Percentiles rank a stretch among this genome's conserved stretches.
These are phyloP conservation scores for Fusarium brachygibbosum DNA, from an alignment of 2,329 filamentous ascomycete species.

Conservation along the genomic window DNA sequence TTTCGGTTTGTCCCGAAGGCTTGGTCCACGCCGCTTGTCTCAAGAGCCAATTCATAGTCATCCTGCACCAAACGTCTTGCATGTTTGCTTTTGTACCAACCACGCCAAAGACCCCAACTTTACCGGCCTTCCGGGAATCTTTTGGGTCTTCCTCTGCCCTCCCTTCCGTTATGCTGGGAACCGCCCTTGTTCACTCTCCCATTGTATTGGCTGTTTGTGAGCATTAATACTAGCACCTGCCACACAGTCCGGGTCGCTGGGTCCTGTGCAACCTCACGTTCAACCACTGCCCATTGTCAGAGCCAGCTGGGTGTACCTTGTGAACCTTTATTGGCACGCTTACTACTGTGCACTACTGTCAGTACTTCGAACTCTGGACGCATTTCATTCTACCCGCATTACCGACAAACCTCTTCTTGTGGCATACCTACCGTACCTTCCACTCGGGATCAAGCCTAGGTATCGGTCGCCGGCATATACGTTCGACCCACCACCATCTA, in stretches of 20 bases:
- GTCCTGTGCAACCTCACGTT: conserved; percentile 21
- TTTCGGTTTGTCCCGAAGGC: conserved; percentile 42
- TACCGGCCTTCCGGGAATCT: conserved; percentile 39
- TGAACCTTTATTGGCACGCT: conserved; percentile 14
- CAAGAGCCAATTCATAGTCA: conserved; percentile 15
- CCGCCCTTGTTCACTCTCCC: conserved; percentile 25
- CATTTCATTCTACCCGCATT: conserved; percentile 19
- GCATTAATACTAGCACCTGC: conserved; percentile 35
- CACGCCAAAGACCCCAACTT: conserved; percentile 23
- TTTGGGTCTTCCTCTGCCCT: conserved; percentile 40
- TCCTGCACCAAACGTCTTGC: conserved; percentile 26
- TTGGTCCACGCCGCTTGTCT: conserved; percentile 27
- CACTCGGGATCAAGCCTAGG: conserved; percentile 37
- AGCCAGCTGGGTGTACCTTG: conserved; percentile 19
- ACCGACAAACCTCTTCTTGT: conserved; percentile 21
- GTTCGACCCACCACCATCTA: conserved; percentile 33
- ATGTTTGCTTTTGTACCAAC: conserved; percentile 7
- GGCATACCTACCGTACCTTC: conserved; percentile 31
- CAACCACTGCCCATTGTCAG: conserved; percentile 31
- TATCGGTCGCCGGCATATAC: conserved; percentile 42
- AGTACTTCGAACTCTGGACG: conserved; percentile 16
- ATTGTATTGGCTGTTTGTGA: conserved; percentile 35
- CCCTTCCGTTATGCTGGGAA: conserved; percentile 49
- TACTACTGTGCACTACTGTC: background rate
- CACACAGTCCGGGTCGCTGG: conserved; percentile 43